Percentiles rank a stretch among this genome's conserved stretches.
These are phyloP conservation scores for Paraurostyla sp. DNA, from an alignment of 73 alveolate species.

Conservation along the genomic window DNA sequence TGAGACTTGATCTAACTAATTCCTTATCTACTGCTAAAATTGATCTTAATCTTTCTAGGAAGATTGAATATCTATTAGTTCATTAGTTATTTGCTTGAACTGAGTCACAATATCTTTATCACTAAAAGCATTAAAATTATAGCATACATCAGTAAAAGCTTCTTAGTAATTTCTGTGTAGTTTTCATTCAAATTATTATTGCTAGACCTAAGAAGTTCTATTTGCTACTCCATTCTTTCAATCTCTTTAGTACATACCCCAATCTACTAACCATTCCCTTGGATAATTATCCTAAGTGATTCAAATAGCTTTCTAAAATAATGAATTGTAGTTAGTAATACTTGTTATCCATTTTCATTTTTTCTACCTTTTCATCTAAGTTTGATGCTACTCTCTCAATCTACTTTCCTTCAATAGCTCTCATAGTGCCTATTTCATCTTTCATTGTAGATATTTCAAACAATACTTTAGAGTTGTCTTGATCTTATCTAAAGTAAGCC, in stretches of 20 bases:
- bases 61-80: not conserved
- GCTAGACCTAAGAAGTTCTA: not conserved
- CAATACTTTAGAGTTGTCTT: constrained; percentile 1
- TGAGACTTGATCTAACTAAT: not conserved
- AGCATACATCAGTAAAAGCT: not conserved
- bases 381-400: not conserved
- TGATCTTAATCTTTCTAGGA: not conserved
- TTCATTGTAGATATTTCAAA: constrained; percentile 22
- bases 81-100: not conserved
- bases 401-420: constrained; percentile 42
- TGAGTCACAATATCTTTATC: constrained; percentile 2
- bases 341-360: constrained; percentile 29
- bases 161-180: not conserved
- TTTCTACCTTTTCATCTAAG: not conserved
- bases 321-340: not conserved
- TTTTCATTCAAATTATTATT: constrained; percentile 26
- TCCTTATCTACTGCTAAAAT: not conserved
- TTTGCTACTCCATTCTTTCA: not conserved
- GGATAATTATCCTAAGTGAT: not conserved
- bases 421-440: constrained; percentile 38
- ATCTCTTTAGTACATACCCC: constrained; percentile 21
- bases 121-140: not conserved
- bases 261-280: not conserved
- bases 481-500: not conserved
- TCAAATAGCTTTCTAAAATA: constrained; percentile 17